Base-by-base conservation (phyloP, 2,329 filamentous ascomycete genomes). In the Bipolaris bicolor region DNA sequence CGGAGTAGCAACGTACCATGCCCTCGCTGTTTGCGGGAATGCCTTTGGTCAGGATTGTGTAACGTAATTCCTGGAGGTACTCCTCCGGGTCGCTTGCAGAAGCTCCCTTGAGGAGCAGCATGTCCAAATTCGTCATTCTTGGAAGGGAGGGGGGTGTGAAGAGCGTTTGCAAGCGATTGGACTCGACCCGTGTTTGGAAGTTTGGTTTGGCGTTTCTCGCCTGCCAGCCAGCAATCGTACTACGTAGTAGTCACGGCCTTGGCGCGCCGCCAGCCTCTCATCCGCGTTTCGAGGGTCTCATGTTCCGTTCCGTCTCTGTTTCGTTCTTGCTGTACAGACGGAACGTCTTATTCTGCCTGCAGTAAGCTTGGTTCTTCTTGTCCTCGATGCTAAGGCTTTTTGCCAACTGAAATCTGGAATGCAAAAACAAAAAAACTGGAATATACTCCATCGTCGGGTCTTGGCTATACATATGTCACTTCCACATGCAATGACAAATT, bases 81-180 rank as follows among this genome's bases (percentile, higher is more conserved):
- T 85, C 84, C 22, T 82, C 73, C 22, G 89, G 81, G 73, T 95
- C 88, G 18, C 88, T 90, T 63, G 88, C 84, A 1, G 87, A 86
- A 1, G 92, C 91, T 0, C 92, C 93, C 61, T 94, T 91, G 64
- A 91, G 87, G 45, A 97, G 82, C 44, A 96, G 83, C 62, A 86
- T 82, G 72, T 96, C 91, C 26, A 97, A 77, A 72, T 76, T 77
- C 57, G 74, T 69, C 74, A 77, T 76, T 55, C 29, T 31, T 59
- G 57, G 60, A 46, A 20, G 40, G 7, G 26, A 20, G n/a, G 7
- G 29, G 33, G 36, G 49, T 52, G 56, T 46, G 57, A 31, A 13
- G 29, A 31, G 29, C 29, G 29, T 52, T 63, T 61, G 50, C 47
- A 49, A 34, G 49, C 49, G 46, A 52, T 43, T 33, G 52, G 37